phyloP scores from a whole-genome alignment of 768 basidiomycete species.

The Suillus bovinus region DNA sequence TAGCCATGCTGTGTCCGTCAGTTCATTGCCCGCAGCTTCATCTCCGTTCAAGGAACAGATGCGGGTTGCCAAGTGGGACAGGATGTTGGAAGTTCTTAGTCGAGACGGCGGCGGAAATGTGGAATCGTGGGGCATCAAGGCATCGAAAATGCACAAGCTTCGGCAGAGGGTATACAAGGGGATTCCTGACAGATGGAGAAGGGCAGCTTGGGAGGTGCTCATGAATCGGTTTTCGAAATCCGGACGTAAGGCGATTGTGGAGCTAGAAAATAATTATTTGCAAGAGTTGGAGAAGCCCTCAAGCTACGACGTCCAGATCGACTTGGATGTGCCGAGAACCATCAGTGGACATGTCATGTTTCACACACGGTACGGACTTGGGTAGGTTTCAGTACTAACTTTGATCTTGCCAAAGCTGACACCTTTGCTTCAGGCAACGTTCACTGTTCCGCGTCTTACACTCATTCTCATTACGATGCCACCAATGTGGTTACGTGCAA shows the following conservation, averaged over 20 bases:
- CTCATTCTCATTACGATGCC: conserved; percentile 83
- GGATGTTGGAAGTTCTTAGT: conserved; percentile 73
- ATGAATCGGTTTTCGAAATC: conserved; percentile 55
- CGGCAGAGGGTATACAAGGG: conserved; percentile 88
- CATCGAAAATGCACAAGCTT: conserved; percentile 66
- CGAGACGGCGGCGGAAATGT: conserved; percentile 81
- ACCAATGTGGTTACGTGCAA: conserved; percentile 92
- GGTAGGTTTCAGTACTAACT: conserved; percentile 54
- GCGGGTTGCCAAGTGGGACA: conserved; percentile 91
- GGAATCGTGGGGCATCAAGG: conserved; percentile 66
- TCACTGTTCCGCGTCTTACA: conserved; percentile 95
- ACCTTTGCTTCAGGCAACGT: conserved; percentile 64
- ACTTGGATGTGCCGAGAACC: conserved; percentile 95
- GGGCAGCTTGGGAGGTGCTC: conserved; percentile 88
- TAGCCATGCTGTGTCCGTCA: conserved; percentile 46
- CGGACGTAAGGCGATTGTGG: conserved; percentile 44
- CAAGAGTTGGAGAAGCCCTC: conserved; percentile 78
- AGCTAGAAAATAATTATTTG: conserved; percentile 51
- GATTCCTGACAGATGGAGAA: conserved; percentile 94
- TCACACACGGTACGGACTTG: conserved; percentile 91
- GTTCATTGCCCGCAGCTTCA: conserved; percentile 48
- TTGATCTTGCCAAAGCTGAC: conserved; percentile 4
- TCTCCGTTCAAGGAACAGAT: conserved; percentile 60
- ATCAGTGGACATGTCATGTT: conserved; percentile 95
- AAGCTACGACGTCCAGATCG: conserved; percentile 93